These are phyloP conservation scores for Ogataea nakhonphanomensis DNA, from an alignment of 805 yeast species.

Conservation along the genomic window DNA sequence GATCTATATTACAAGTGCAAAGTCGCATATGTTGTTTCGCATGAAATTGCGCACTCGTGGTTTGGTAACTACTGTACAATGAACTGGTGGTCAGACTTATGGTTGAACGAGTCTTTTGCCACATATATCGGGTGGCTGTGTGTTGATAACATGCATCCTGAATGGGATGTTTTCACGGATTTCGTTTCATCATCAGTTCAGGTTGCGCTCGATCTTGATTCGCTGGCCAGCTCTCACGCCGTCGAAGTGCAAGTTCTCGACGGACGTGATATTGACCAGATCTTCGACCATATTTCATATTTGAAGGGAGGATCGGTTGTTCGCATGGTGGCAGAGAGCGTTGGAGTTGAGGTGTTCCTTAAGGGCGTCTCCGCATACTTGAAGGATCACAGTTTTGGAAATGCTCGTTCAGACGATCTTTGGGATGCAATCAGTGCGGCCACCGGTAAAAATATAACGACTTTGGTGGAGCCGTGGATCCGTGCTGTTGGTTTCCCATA, in stretches of 20 bases:
- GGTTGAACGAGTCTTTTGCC: constrained; percentile 90
- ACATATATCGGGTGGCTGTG: constrained; percentile 79
- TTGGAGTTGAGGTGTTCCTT: constrained; percentile 67
- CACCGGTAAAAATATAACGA: constrained; percentile 56
- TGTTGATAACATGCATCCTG: constrained; percentile 67
- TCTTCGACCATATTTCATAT: constrained; percentile 79
- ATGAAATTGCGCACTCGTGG: constrained; percentile 91
- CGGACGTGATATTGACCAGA: constrained; percentile 77
- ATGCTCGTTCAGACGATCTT: constrained; percentile 71
- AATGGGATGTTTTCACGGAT: constrained; percentile 71
- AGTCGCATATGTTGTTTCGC: constrained; percentile 79
- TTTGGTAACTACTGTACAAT: constrained; percentile 85
- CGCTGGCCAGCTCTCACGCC: constrained; percentile 68
- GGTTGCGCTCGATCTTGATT: constrained; percentile 50
- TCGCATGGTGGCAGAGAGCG: constrained; percentile 67
- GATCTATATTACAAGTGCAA: constrained; percentile 57
- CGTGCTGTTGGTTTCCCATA: constrained; percentile 72
- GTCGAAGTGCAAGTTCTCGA: constrained; percentile 77
- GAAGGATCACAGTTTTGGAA: constrained; percentile 57
- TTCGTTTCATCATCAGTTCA: constrained; percentile 52
- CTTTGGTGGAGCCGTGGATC: constrained; percentile 70
- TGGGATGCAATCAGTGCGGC: constrained; percentile 66
- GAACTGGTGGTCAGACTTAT: constrained; percentile 92
- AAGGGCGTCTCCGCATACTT: constrained; percentile 72
- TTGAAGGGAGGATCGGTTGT: constrained; percentile 77